Evolutionary conservation across 495 filamentous ascomycete genomes (phyloP).

Genomic region (Bacidia rubella): DNA sequence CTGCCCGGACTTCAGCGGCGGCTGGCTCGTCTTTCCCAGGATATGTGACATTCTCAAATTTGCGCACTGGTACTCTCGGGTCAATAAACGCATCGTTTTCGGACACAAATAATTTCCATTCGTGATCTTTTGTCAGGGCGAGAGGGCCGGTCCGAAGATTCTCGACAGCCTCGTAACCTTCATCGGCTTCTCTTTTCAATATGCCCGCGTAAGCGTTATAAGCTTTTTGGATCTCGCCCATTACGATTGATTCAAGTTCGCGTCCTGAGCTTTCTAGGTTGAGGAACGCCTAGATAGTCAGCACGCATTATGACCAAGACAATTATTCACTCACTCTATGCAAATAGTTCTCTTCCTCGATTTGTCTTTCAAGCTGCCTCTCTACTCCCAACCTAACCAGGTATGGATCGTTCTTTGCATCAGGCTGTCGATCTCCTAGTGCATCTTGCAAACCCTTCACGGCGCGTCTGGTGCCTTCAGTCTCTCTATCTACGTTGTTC

Average conservation of each 20-base stretch:
- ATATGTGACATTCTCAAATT: conserved; percentile 75
- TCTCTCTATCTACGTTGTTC: conserved; percentile 50
- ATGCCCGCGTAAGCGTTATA: conserved; percentile 88
- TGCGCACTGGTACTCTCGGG: conserved; percentile 63
- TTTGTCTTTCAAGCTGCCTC: conserved; percentile 75
- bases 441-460: conserved; percentile 69
- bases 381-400: conserved; percentile 74
- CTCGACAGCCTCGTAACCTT: conserved; percentile 62
- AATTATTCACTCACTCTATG: conserved; percentile 51
- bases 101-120: conserved; percentile 78
- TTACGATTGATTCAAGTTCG: conserved; percentile 88
- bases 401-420: conserved; percentile 79
- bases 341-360: conserved; percentile 94
- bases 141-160: conserved; percentile 74
- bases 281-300: conserved; percentile 61
- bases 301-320: conserved; percentile 3
- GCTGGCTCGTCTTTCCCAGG: conserved; percentile 85
- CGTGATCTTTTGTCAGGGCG: conserved; percentile 76
- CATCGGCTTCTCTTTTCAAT: conserved; percentile 76
- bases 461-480: conserved; percentile 44
- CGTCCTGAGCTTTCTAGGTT: conserved; percentile 91
- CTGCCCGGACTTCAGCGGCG: conserved; percentile 73
- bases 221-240: conserved; percentile 92
- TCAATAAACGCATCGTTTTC: conserved; percentile 80
- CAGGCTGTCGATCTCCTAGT: conserved; percentile 61